Percentiles rank a stretch among this genome's conserved stretches.
Conservation (phyloP, 1,284 basidiomycete genomes). For the Tausonia pullulans region DNA sequence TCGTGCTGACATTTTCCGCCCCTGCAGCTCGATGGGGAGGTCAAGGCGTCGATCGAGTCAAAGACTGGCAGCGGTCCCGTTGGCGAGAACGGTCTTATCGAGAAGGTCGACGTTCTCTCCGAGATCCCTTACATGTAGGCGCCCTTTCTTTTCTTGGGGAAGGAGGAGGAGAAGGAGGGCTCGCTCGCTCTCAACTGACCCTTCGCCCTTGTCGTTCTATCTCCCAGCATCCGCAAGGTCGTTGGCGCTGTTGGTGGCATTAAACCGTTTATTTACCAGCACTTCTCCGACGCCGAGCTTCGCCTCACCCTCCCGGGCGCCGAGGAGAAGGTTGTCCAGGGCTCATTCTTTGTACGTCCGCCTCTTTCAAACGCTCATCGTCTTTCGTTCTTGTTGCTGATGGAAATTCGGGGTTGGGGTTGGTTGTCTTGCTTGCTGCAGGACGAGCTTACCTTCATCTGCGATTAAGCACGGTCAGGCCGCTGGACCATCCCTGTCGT, state of each 20-base stretch:
- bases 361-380: too few relatives aligned
- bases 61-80: constrained; percentile 46
- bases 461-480: background rate
- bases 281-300: constrained; percentile 7
- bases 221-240: constrained; percentile 34
- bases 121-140: constrained; percentile 74
- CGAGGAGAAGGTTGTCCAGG: constrained; percentile 10
- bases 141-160: constrained; percentile 10
- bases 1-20: background rate
- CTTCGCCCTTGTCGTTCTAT: background rate
- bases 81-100: constrained; percentile 65
- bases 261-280: constrained; percentile 43
- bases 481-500: too few relatives aligned
- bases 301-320: constrained; percentile 7
- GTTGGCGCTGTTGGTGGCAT: constrained; percentile 39
- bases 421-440: too few relatives aligned
- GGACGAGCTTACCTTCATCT: constrained; percentile 10
- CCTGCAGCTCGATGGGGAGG: constrained; percentile 32
- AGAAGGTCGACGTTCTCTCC: constrained; percentile 92
- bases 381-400: too few relatives aligned
- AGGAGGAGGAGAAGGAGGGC: background rate
- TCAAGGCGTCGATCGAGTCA: constrained; percentile 47
- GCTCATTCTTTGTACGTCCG: constrained; percentile 9
- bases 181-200: background rate
- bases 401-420: too few relatives aligned